These are phyloP conservation scores for Fusarium sp. DNA, from an alignment of 2,329 filamentous ascomycete species.

Conservation along the genomic window DNA sequence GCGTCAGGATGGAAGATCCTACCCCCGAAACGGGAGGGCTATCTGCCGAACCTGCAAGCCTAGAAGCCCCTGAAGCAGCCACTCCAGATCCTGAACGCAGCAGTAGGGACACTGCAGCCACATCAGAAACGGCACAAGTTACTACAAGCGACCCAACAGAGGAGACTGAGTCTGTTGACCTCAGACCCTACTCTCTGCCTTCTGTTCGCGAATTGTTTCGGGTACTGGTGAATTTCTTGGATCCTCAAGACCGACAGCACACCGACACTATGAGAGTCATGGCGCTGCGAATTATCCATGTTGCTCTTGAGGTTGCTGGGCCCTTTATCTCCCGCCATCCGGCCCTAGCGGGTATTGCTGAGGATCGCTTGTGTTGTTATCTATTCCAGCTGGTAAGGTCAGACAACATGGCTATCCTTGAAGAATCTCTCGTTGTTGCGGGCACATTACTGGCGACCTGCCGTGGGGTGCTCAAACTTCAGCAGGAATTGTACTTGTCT, in stretches of 20 bases:
- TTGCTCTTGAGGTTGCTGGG: slow-evolving; percentile 93
- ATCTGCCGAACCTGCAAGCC: slow-evolving; percentile 28
- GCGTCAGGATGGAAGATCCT: slow-evolving; percentile 76
- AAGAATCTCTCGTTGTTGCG: slow-evolving; percentile 90
- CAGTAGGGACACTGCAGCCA: slow-evolving; percentile 64
- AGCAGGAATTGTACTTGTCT: slow-evolving; percentile 94
- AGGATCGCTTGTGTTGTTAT: slow-evolving; percentile 92
- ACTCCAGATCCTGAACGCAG: slow-evolving; percentile 36
- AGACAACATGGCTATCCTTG: slow-evolving; percentile 93
- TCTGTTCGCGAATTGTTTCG: slow-evolving; percentile 95
- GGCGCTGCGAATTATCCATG: slow-evolving; percentile 96
- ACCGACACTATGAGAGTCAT: slow-evolving; percentile 97
- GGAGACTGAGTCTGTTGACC: slow-evolving; percentile 61
- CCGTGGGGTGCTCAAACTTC: slow-evolving; percentile 87
- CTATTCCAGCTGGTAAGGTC: slow-evolving; percentile 96
- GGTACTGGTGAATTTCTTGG: slow-evolving; percentile 90
- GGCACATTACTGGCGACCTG: slow-evolving; percentile 92
- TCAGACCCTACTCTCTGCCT: slow-evolving; percentile 90
- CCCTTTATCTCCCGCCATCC: slow-evolving; percentile 95
- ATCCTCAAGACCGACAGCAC: slow-evolving; percentile 91
- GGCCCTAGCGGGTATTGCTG: slow-evolving; percentile 83
- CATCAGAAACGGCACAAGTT: slow-evolving; percentile 48
- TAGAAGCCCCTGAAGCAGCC: slow-evolving; percentile 29
- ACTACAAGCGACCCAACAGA: slow-evolving; percentile 48
- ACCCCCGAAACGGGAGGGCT: slow-evolving; percentile 33